Base-by-base conservation (phyloP, 2,329 filamentous ascomycete species). In the Rutstroemia sp. region DNA sequence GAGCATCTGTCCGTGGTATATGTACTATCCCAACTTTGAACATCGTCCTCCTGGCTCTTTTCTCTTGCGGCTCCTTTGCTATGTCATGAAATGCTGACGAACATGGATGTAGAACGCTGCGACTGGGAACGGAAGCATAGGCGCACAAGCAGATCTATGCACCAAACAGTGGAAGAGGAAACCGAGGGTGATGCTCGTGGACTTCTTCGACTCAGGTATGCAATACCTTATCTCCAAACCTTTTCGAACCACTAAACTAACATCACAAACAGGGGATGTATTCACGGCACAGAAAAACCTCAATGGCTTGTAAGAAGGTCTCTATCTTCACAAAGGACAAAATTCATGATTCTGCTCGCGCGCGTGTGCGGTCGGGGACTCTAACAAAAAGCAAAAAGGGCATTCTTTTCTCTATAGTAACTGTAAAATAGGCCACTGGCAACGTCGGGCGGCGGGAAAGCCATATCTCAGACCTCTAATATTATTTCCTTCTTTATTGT, bases 181-280 rank as follows among this genome's bases (percentile, higher is more conserved):
- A 42, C 79, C 82, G 2, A 77, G 72, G 5, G 80, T 80, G 55
- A 72, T 83, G 40, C 69, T 85, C 16, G 78, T 84, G 0, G 82
- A 85, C 66, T 83, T 78, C 10, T 81, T 82, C 67, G 78, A 83
- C 60, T 73, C 76, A 49, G 64, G 63, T 64, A 42, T 21, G 57
- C 58, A 12, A 47, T 21, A 17, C 21, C 38, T 12, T 40, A 16
- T 27, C 27, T 7, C 16, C 6, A 14, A 14, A 39, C 2, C 12
- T 10, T 30, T 38, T 5, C 38, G 17, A 34, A 5, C 17, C 25
- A 5, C 7, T 1, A 23, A 8, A 5, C 51, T 56, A 23, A 48
- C 51, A 39, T 34, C 16, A 8, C 16, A n/a, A n/a, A 50, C 38
- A 67, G 66, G 67, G 2, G 57, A 68, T 61, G 64, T 61, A 0